phyloP scores from a whole-genome alignment of 2,329 filamentous ascomycete genomes.

The Calonectria pseudoreteaudii region DNA sequence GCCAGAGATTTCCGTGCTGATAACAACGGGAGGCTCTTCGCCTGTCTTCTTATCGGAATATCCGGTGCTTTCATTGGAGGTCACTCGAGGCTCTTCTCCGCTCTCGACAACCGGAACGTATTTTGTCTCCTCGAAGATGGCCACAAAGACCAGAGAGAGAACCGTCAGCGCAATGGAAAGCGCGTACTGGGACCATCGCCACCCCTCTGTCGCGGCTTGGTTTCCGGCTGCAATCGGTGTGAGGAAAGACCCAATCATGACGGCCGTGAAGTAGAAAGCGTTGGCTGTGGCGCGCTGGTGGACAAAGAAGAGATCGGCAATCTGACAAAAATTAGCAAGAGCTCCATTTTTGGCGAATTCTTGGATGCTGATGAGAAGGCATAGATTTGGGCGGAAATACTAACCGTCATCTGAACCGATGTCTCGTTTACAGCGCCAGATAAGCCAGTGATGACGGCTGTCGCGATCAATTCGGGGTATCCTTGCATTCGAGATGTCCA shows the following conservation, averaged over 20 bases:
- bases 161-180: conserved; percentile 38
- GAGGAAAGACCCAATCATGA: conserved; percentile 47
- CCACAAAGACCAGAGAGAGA: conserved; percentile 38
- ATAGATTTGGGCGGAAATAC: background rate
- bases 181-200: conserved; percentile 42
- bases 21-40: background rate
- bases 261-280: conserved; percentile 46
- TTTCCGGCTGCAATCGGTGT: conserved; percentile 46
- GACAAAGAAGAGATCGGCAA: conserved; percentile 49
- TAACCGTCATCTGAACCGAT: conserved; percentile 52
- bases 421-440: conserved; percentile 55
- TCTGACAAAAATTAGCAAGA: conserved; percentile 30
- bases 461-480: conserved; percentile 39
- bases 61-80: background rate
- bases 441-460: conserved; percentile 46
- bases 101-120: conserved; percentile 36
- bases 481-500: conserved; percentile 38
- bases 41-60: background rate
- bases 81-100: background rate
- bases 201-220: conserved; percentile 37
- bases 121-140: conserved; percentile 46
- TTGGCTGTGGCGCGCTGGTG: conserved; percentile 47
- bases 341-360: rapidly evolving
- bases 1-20: background rate
- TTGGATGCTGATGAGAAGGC: rapidly evolving